Base-by-base conservation (phyloP, 192 early-diverging fungal species). In the Linnemannia elongata region DNA sequence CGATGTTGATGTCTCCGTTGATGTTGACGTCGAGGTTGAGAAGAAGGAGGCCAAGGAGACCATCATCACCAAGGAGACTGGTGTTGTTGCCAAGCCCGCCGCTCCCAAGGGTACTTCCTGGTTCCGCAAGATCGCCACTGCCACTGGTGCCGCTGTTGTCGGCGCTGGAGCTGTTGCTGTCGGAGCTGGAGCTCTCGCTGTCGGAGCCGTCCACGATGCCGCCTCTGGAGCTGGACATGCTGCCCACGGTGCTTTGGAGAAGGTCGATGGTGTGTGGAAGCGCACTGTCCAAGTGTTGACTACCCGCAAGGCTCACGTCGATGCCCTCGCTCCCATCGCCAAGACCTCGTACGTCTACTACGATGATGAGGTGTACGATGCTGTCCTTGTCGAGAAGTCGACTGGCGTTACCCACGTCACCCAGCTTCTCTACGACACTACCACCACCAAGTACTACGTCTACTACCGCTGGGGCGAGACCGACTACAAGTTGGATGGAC, bases 301-400 rank as follows among this genome's bases (percentile, higher is more conserved):
- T n/a, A n/a, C 77, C 77, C 33, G 80, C 74, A 82, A 82, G 80
- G 80, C 74, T 33, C 13, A 76, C 1, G 80, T n/a, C n/a, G n/a
- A n/a, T n/a, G n/a, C n/a, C n/a, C n/a, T n/a, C n/a, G n/a, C n/a
- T n/a, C n/a, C n/a, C n/a, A 70, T 78, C 33, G 68, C 66, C 42
- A 78, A 78, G 22, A 49, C 39, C 6, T 69, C 77, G 6, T 49
- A 39, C 49, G 80, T 81, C 33, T 81, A 81, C 66, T 81, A 63
- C 66, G 80, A 81, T 38, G 74, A 81, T 20, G 79, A 80, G 20
- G 79, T 80, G 41, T 80, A 80, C 39, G 66, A 76, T 54, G 57
- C 80, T n/a, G n/a, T n/a, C n/a, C n/a, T n/a, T n/a, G n/a, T n/a
- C n/a, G n/a, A n/a, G n/a, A n/a, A n/a, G n/a, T 15, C 36, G 55